phyloP scores from a whole-genome alignment of 345 rosid genomes.

The Citrus sp. region DNA sequence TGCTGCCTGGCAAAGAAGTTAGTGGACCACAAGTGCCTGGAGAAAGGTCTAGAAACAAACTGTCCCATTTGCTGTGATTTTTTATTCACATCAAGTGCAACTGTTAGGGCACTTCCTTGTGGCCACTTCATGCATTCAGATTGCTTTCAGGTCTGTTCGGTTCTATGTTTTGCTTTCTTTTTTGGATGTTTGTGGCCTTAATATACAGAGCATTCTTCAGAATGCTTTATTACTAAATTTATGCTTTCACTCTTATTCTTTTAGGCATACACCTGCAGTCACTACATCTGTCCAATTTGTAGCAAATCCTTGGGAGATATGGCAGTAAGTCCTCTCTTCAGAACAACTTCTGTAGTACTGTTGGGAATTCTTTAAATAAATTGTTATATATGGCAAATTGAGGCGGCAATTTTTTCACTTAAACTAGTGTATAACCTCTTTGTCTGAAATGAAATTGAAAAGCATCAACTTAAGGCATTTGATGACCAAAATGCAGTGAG shows the following conservation, averaged over 20 bases:
- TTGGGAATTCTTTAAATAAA: background rate
- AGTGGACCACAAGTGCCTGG: conserved; percentile 57
- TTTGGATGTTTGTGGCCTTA: background rate
- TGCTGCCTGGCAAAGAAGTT: conserved; percentile 56
- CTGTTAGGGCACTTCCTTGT: conserved; percentile 58
- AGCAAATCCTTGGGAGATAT: conserved; percentile 69
- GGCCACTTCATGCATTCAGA: conserved; percentile 69
- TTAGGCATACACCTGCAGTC: conserved; percentile 63
- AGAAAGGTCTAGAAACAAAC: conserved; percentile 59
- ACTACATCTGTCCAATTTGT: conserved; percentile 60
- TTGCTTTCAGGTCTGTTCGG: conserved; percentile 51
- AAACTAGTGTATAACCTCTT: background rate
- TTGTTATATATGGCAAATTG: background rate
- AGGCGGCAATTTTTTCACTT: background rate
- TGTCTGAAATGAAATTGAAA: background rate
- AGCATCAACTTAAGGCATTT: background rate
- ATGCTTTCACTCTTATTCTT: conserved; percentile 8
- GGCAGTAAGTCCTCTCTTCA: conserved; percentile 41
- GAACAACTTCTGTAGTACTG: background rate
- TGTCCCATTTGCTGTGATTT: conserved; percentile 61
- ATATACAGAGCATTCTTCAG: background rate
- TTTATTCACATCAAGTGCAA: conserved; percentile 54
- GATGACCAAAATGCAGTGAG: background rate
- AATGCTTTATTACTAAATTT: conserved; percentile 10
- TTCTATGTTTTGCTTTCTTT: background rate